Percentiles rank a stretch among this genome's conserved stretches.
These are phyloP conservation scores for Aspergillus indologenus DNA, from an alignment of 495 filamentous ascomycete genomes.

Conservation along the genomic window DNA sequence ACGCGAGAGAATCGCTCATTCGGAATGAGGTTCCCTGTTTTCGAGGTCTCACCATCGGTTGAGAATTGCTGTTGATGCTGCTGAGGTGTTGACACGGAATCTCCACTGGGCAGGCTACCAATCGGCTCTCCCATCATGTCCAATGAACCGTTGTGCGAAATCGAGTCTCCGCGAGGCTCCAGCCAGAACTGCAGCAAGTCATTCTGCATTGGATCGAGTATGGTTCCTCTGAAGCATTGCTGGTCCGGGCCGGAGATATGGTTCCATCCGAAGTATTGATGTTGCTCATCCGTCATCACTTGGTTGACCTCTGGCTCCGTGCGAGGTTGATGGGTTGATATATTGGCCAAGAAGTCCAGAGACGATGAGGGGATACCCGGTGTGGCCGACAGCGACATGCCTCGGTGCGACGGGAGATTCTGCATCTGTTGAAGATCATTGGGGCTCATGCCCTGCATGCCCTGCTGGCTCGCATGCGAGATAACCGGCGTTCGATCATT, in stretches of 20 bases:
- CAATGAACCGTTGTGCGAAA: slow-evolving; percentile 35
- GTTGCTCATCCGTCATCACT: slow-evolving; percentile 38
- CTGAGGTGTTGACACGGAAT: slow-evolving; percentile 16
- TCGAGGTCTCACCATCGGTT: slow-evolving; percentile 25
- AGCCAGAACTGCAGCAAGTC: slow-evolving; percentile 43
- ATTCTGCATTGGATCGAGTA: slow-evolving; percentile 31
- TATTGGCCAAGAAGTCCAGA: slow-evolving; percentile 39
- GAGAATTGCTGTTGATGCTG: slow-evolving; percentile 23
- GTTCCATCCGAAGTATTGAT: slow-evolving; percentile 37
- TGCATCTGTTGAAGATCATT: slow-evolving; percentile 18
- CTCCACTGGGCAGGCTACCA: slow-evolving; percentile 32
- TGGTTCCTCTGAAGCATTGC: slow-evolving; percentile 20
- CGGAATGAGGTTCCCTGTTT: slow-evolving; percentile 38
- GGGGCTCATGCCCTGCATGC: slow-evolving; percentile 18
- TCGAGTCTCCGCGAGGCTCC: slow-evolving; percentile 36
- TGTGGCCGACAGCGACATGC: slow-evolving; percentile 24
- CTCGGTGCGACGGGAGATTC: slow-evolving; percentile 21
- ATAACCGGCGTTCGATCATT: slow-evolving; percentile 22
- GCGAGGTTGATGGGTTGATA: slow-evolving; percentile 39
- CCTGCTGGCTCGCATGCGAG: slow-evolving; percentile 22
- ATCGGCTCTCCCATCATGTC: slow-evolving; percentile 33
- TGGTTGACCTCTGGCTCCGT: slow-evolving; percentile 31
- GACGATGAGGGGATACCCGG: slow-evolving; percentile 29
- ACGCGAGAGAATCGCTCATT: slow-evolving; percentile 49
- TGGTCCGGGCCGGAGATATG: slow-evolving; percentile 28